Percentiles rank a stretch among this genome's conserved stretches.
Conservation (phyloP, 306 rosid species). For the Quercus gilva region DNA sequence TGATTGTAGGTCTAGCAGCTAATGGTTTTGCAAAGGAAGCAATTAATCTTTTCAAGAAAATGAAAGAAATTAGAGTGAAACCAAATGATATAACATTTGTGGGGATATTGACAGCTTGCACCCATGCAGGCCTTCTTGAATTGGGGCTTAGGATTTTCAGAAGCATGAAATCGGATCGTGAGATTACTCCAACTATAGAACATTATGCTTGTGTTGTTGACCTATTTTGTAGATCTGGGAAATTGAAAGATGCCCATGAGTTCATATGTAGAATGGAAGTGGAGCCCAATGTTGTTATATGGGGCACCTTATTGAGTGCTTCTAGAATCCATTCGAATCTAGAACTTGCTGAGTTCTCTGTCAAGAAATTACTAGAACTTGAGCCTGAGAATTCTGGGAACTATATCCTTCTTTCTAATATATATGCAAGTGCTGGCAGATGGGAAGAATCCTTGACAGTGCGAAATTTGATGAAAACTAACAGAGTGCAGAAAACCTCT, state of each 20-base stretch:
- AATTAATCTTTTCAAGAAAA: neutral
- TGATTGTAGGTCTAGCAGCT: slow-evolving; percentile 6
- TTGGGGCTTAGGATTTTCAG: neutral
- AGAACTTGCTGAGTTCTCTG: neutral
- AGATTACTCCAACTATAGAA: neutral
- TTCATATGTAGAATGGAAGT: neutral
- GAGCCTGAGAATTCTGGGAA: slow-evolving; percentile 1
- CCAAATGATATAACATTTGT: neutral
- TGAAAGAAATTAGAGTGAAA: neutral
- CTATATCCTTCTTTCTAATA: neutral
- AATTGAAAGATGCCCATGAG: neutral
- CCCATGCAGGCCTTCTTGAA: slow-evolving; percentile 1
- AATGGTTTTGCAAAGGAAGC: neutral
- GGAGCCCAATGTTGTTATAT: neutral
- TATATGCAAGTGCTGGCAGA: neutral
- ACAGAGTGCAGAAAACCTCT: neutral
- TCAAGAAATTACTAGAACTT: neutral
- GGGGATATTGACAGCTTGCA: slow-evolving; percentile 3
- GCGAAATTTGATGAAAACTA: neutral
- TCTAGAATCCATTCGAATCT: neutral
- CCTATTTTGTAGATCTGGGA: slow-evolving; percentile 4
- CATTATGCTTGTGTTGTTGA: slow-evolving; percentile 3
- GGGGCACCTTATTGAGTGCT: slow-evolving; percentile 1
- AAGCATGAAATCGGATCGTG: neutral
- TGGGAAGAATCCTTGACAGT: neutral